Conservation (phyloP, 2,329 filamentous ascomycete species). For the Colletotrichum phormii region DNA sequence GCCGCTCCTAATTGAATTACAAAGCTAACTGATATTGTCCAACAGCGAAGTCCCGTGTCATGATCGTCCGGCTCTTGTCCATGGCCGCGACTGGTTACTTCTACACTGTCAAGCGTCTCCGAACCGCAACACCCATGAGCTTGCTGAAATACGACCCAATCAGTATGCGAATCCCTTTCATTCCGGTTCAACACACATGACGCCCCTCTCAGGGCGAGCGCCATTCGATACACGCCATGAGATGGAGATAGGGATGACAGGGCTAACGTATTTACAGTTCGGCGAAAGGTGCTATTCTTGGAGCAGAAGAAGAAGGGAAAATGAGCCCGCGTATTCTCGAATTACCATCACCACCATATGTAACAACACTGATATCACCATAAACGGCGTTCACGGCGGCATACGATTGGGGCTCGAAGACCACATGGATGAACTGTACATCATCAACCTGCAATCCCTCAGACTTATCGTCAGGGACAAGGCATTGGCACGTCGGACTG, state of each 20-base stretch:
- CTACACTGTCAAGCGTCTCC: conserved; percentile 88
- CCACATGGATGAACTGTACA: conserved; percentile 11
- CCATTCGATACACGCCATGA: neutral
- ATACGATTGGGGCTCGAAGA: conserved; percentile 29
- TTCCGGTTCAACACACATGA: neutral
- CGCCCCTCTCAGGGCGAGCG: neutral
- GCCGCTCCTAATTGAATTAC: neutral
- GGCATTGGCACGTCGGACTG: neutral
- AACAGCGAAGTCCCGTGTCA: conserved; percentile 88
- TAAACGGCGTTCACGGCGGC: conserved; percentile 36
- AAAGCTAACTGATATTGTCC: conserved; percentile 3
- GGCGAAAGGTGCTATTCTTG: conserved; percentile 94
- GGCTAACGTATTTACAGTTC: conserved; percentile 67
- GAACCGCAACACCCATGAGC: conserved; percentile 85
- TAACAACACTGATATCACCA: conserved; percentile 38
- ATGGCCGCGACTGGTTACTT: conserved; percentile 99
- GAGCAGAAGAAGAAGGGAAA: conserved; percentile 87
- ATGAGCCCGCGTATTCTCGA: conserved; percentile 45
- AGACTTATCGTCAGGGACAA: neutral
- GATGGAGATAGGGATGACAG: neutral
- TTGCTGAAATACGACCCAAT: conserved; percentile 99
- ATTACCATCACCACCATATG: conserved; percentile 18
- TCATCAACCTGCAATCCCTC: neutral
- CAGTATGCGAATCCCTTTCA: conserved; percentile 62
- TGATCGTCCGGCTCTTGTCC: conserved; percentile 92